Percentiles rank a stretch among this genome's conserved stretches.
phyloP scores from a whole-genome alignment of 2,329 filamentous ascomycete species.

The Emmonsiellopsis sp. region DNA sequence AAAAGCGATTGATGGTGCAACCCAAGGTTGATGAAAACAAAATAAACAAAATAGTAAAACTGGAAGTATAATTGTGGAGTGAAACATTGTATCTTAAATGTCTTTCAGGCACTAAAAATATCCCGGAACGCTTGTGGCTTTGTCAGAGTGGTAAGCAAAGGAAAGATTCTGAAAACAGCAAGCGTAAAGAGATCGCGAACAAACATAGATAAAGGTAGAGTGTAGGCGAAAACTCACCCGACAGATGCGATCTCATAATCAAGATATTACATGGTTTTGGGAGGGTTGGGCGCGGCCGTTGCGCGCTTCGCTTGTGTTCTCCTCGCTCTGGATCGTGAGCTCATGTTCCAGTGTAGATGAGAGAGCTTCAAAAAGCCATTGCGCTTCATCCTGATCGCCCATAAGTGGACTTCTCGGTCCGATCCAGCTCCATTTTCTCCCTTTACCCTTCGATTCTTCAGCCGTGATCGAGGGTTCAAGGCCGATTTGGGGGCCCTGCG shows the following conservation, averaged over 20 bases:
- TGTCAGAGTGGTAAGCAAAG: too few species aligned
- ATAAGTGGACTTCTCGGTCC: conserved; percentile 29
- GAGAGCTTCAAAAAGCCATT: conserved; percentile 34
- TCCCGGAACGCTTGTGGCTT: too few species aligned
- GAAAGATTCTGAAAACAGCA: neutral
- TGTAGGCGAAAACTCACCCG: too few species aligned
- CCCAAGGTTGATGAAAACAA: neutral
- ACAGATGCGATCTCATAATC: too few species aligned
- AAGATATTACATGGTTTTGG: neutral
- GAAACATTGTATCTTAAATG: neutral
- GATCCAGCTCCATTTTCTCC: conserved; percentile 31
- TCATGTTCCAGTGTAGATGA: conserved; percentile 29
- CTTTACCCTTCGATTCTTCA: neutral
- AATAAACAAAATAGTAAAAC: neutral
- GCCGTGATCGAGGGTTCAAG: neutral
- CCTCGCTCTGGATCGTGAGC: conserved; percentile 21
- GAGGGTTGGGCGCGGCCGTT: neutral
- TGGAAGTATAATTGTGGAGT: neutral
- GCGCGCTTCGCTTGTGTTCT: neutral
- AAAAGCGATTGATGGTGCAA: neutral
- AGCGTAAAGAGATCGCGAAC: neutral
- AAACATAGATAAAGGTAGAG: neutral
- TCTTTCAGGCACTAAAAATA: neutral
- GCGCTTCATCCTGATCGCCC: conserved; percentile 32
- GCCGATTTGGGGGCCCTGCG: neutral